Conservation (phyloP, 176 grass and related monocot genomes). For the Aegilops longissima region DNA sequence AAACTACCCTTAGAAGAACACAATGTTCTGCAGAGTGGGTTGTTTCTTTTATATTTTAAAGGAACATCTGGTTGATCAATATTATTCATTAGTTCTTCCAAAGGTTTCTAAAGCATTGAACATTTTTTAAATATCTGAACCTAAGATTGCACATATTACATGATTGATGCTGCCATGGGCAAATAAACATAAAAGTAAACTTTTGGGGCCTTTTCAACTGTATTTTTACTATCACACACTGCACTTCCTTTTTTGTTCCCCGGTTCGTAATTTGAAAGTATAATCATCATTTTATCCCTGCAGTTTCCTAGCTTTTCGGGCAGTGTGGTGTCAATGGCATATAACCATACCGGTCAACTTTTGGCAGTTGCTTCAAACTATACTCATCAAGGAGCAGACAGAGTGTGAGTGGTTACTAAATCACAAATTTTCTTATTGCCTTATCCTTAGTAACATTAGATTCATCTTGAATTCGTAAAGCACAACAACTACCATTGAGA, state of each 20-base stretch:
- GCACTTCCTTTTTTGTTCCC: neutral
- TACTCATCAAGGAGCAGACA: slow-evolving; percentile 39
- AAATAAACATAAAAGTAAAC: neutral
- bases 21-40: neutral
- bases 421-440: neutral
- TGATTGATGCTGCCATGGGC: slow-evolving; percentile 19
- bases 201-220: neutral
- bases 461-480: slow-evolving; percentile 19
- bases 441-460: neutral
- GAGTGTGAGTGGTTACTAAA: slow-evolving; percentile 52
- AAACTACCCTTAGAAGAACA: neutral
- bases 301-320: slow-evolving; percentile 58
- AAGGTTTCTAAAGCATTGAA: neutral
- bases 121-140: neutral
- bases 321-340: slow-evolving; percentile 56
- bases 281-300: neutral
- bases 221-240: neutral
- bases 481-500: neutral
- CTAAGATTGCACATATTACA: slow-evolving; percentile 1
- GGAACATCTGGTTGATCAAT: neutral
- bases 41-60: slow-evolving; percentile 8
- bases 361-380: slow-evolving; percentile 63
- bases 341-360: slow-evolving; percentile 50
- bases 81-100: neutral
- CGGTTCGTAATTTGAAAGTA: neutral